Evolutionary conservation across 2,329 filamentous ascomycete genomes (phyloP).

Genomic region (Diaporthe citriasiana): DNA sequence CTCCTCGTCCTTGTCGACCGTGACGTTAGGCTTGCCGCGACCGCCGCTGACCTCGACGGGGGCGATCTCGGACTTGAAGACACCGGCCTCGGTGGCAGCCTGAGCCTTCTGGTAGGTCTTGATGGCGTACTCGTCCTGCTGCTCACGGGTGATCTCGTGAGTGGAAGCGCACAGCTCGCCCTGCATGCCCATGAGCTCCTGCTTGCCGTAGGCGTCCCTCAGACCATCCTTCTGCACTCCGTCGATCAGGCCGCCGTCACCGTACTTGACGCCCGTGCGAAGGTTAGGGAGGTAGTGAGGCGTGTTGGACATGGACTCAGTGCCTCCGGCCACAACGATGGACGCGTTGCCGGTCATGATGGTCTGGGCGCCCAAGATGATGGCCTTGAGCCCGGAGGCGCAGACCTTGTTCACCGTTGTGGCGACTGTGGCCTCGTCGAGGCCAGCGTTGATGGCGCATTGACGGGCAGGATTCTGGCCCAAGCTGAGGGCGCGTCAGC

Average conservation of each 20-base stretch:
- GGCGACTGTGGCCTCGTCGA: constrained; percentile 82
- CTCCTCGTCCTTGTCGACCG: constrained; percentile 90
- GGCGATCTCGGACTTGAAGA: constrained; percentile 88
- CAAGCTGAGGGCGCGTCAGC: constrained; percentile 68
- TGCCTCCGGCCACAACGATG: constrained; percentile 92
- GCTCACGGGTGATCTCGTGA: constrained; percentile 83
- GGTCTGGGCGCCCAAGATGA: constrained; percentile 94
- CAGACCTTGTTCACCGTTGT: constrained; percentile 99
- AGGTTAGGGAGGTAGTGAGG: constrained; percentile 95
- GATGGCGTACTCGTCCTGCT: constrained; percentile 97
- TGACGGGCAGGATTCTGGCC: constrained; percentile 97
- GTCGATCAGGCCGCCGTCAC: constrained; percentile 89
- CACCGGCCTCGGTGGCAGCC: constrained; percentile 83
- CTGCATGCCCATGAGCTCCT: constrained; percentile 96
- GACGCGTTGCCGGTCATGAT: constrained; percentile 97
- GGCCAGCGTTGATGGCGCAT: constrained; percentile 90
- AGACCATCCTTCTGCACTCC: constrained; percentile 95
- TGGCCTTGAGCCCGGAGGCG: constrained; percentile 93
- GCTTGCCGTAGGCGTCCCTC: constrained; percentile 90
- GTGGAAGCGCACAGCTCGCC: constrained; percentile 93
- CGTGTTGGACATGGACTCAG: constrained; percentile 98
- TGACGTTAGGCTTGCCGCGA: constrained; percentile 88
- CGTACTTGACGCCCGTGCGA: constrained; percentile 92
- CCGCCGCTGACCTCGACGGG: constrained; percentile 90
- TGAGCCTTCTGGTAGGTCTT: constrained; percentile 94